phyloP scores from a whole-genome alignment of 106 monocot species.

The Posidonia australis region DNA sequence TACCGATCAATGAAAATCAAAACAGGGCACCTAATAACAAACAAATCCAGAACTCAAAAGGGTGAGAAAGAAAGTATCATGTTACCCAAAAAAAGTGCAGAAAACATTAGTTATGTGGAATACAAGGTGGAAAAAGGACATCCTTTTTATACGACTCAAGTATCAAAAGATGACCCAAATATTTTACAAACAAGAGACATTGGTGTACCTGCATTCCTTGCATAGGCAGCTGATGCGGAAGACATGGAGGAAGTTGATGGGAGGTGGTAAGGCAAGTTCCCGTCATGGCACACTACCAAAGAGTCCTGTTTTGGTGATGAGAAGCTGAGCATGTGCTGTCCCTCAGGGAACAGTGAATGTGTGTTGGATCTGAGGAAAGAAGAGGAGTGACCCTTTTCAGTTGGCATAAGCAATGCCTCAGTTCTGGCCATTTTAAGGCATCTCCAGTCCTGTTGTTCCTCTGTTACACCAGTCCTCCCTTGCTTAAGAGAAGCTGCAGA shows the following conservation, averaged over 20 bases:
- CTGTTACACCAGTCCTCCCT: slow-evolving; percentile 18
- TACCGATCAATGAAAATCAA: background rate
- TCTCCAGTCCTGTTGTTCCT: slow-evolving; percentile 27
- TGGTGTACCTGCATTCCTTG: slow-evolving; percentile 31
- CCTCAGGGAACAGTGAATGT: slow-evolving; percentile 29
- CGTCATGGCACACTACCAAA: slow-evolving; percentile 23
- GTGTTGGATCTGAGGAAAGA: slow-evolving; percentile 22
- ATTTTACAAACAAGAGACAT: background rate
- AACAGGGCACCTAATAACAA: background rate
- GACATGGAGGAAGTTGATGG: slow-evolving; percentile 7
- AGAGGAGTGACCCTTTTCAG: too few relatives aligned
- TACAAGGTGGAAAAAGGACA: background rate
- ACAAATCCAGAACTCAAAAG: background rate
- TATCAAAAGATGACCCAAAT: too few relatives aligned
- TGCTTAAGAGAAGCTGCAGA: slow-evolving; percentile 29
- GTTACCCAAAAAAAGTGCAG: too few relatives aligned
- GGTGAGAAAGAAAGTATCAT: background rate
- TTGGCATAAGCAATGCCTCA: slow-evolving; percentile 12
- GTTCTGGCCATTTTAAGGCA: slow-evolving; percentile 17
- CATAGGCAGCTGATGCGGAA: slow-evolving; percentile 6
- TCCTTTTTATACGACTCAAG: too few relatives aligned
- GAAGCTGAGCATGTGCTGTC: slow-evolving; percentile 84
- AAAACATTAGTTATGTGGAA: background rate
- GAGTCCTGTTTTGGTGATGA: slow-evolving; percentile 30
- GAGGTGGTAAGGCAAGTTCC: slow-evolving; percentile 26